These are phyloP conservation scores for Haematococcus lacustris DNA, from an alignment of 139 green algal species.

Conservation along the genomic window DNA sequence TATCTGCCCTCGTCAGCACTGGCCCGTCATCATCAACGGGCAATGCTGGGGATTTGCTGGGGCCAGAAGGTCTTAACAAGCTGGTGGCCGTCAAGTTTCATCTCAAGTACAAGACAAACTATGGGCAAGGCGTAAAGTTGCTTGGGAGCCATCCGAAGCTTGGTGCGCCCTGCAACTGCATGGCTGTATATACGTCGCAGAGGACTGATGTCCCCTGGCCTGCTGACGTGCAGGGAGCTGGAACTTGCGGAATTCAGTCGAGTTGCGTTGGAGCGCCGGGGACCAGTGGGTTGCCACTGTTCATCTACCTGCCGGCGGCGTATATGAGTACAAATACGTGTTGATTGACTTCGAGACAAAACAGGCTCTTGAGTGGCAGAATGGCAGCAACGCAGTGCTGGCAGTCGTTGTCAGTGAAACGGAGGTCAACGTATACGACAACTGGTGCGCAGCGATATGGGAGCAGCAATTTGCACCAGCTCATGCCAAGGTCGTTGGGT, in stretches of 20 bases:
- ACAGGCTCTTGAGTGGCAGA: constrained; percentile 28
- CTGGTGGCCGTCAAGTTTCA: constrained; percentile 23
- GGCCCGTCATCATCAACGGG: no score
- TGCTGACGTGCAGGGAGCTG: constrained; percentile 10
- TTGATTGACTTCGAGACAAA: constrained; percentile 29
- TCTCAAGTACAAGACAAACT: constrained; percentile 32
- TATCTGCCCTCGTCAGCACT: no score
- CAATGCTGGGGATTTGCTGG: no score
- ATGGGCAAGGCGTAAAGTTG: constrained; percentile 32
- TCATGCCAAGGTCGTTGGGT: no score
- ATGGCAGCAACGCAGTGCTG: constrained; percentile 27
- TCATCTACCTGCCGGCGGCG: constrained; percentile 20
- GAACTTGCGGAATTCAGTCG: constrained; percentile 21
- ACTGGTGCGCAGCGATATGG: constrained; percentile 23
- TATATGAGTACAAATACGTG: constrained; percentile 46
- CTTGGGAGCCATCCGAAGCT: constrained; percentile 33
- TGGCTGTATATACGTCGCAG: no score
- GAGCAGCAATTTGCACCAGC: no score
- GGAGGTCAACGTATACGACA: constrained; percentile 26
- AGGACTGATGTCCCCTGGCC: no score
- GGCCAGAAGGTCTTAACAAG: no score
- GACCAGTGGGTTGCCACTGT: constrained; percentile 32
- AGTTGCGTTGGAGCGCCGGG: constrained; percentile 17
- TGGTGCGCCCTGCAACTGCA: no score
- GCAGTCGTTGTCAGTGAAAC: constrained; percentile 17